Base-by-base conservation (phyloP, 805 yeast genomes). In the Barnettozyma pratensis region DNA sequence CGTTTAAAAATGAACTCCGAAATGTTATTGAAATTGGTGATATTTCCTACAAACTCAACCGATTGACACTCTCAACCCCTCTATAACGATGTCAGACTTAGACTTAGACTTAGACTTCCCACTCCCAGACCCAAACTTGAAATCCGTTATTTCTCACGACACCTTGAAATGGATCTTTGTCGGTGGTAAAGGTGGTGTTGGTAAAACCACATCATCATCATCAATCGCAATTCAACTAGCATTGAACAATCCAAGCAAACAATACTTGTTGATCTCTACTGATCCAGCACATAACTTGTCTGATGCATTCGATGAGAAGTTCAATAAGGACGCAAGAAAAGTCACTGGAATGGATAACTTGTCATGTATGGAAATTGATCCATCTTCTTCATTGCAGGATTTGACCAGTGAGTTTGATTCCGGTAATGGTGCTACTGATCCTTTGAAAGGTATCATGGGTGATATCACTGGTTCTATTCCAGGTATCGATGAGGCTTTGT, bases 161-260 rank as follows among this genome's bases (percentile, higher is more conserved):
- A 68, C 85, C 10, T 78, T 94, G 63, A 87, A 87, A 63, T 94
- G 99, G 99, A 85, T 94, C 54, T 94, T 94, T 62, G 98, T 92
- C 40, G 99, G 99, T 56, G 99, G 99, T 58, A 94, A 94, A 74
- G 99, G 99, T 67, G 99, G 99, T 70, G 99, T 94, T 30, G 99
- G 99, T 61, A 94, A 94, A 67, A 94, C 99, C 54, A 94, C 99
- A 28, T 87, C 97, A 4, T 92, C 98, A 1, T 91, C 96, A 42
- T 90, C 97, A 27, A 77, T 94, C 57, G 96, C 99, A 26, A 85
- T 91, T 54, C 98, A 94, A 70, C 78, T 94, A 66, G 97, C 99
- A 14, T 69, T 86, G 52, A 74, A 77, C 49, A 85, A 95, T 63
- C 95, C 96, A 35, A 55, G 67, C 14, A 91, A 89, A 56, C 84